Evolutionary conservation across 305 asterid species (phyloP), one percentile per base, ranked within the genome.

Genomic region (Coffea humblotiana): DNA sequence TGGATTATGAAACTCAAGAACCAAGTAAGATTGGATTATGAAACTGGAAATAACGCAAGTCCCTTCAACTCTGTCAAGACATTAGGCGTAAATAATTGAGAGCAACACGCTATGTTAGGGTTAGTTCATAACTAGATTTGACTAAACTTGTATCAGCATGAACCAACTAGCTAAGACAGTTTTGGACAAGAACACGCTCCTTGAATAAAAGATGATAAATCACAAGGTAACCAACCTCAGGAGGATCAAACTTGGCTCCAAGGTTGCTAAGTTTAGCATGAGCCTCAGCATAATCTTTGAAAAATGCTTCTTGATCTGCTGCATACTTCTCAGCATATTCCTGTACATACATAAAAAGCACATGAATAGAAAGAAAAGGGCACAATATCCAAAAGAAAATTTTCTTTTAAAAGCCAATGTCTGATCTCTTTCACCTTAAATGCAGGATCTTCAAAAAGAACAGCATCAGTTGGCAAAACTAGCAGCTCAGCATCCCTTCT

Each of bases 251-350:
- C 85, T 92, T 95, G 76, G 99, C 96, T 82, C 99, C 98, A 87
- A 88, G 90, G 85, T 89, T 93, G 90, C 98, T 93, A 78, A 95
- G 97, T 86, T 94, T 94, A 78, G 99, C 98, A 90, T 95, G 99
- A 74, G 98, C 97, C 85, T 90, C 94, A 54, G 98, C 98, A 67
- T 95, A 93, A 84, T 92, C 98, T 78, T 90, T 90, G 82, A 93
- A 93, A 83, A 95, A 95, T 76, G 91, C 97, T 61, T 89, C 98
- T 88, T 91, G 92, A 85, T 93, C 92, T 52, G 54, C 95, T 77
- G 97, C 97, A 87, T 95, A 95, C 82, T 95, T 95, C 89, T 93
- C 97, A 3, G 98, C 96, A 81, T 87, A 92, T 87, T 88, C 97
- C 98, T 95, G 76, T 47, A 85, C 8, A 69, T 7, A 35, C 56